These are phyloP conservation scores for Phialemonium atrogriseum DNA, from an alignment of 2,329 filamentous ascomycete genomes.

Conservation along the genomic window DNA sequence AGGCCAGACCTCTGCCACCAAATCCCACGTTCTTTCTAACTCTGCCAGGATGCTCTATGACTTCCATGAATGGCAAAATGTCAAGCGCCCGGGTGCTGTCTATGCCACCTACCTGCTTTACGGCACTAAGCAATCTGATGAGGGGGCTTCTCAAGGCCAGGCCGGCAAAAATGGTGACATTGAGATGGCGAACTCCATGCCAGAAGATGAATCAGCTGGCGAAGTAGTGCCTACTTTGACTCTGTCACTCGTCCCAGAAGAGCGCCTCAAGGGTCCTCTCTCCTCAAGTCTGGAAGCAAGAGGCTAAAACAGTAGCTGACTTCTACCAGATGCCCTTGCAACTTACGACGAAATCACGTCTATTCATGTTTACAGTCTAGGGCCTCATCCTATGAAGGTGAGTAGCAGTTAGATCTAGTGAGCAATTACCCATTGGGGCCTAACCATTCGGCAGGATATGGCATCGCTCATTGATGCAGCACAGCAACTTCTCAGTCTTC, in stretches of 20 bases:
- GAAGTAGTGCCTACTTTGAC: slow-evolving; percentile 46
- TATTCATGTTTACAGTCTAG: slow-evolving; percentile 82
- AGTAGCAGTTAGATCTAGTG: slow-evolving; percentile 1
- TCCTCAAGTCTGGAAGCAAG: no score
- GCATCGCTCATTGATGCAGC: slow-evolving; percentile 63
- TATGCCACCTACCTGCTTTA: slow-evolving; percentile 88
- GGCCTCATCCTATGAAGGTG: slow-evolving; percentile 60
- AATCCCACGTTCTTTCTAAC: no score
- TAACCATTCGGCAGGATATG: slow-evolving; percentile 38
- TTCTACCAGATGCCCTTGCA: slow-evolving; percentile 50
- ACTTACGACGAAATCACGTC: slow-evolving; percentile 66
- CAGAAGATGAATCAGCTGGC: slow-evolving; percentile 39
- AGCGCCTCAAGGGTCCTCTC: slow-evolving; percentile 55
- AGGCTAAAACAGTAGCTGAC: slow-evolving; percentile 2
- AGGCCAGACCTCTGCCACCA: slow-evolving; percentile 21
- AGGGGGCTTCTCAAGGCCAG: slow-evolving; percentile 12
- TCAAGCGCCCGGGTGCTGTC: slow-evolving; percentile 63
- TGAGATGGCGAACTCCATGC: slow-evolving; percentile 60
- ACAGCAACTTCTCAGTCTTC: slow-evolving; percentile 50
- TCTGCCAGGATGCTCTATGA: slow-evolving; percentile 74
- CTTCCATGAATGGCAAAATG: slow-evolving; percentile 72
- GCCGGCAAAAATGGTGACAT: slow-evolving; percentile 51
- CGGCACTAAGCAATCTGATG: slow-evolving; percentile 48
- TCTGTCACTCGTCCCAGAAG: slow-evolving; percentile 63
- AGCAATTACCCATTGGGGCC: neutral